These are phyloP conservation scores for Tolypocladium album DNA, from an alignment of 2,329 filamentous ascomycete species.

Conservation along the genomic window DNA sequence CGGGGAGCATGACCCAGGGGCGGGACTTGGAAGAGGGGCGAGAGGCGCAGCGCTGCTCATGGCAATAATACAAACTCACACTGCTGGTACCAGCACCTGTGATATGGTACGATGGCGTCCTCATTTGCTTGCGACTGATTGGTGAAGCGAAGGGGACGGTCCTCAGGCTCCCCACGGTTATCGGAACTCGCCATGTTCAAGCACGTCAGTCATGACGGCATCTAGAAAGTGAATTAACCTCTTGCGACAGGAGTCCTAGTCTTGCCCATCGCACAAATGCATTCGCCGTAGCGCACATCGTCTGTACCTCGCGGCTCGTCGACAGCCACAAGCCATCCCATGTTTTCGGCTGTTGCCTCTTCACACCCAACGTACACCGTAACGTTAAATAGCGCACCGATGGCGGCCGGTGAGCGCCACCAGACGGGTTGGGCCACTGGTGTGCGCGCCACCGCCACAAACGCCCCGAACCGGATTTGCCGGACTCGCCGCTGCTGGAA, in stretches of 20 bases:
- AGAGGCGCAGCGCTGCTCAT: too few species aligned
- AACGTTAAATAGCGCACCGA: neutral
- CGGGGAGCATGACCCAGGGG: too few species aligned
- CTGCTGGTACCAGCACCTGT: too few species aligned
- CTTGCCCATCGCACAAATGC: neutral
- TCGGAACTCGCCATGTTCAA: neutral
- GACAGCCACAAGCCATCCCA: neutral
- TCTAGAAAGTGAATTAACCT: neutral
- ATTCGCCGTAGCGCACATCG: neutral
- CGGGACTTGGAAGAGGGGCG: too few species aligned
- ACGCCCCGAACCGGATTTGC: neutral
- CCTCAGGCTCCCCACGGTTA: too few species aligned
- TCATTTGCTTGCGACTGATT: neutral
- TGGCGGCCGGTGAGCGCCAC: too few species aligned
- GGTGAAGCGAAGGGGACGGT: too few species aligned
- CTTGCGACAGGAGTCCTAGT: too few species aligned
- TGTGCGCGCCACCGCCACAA: neutral
- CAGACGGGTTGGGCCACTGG: neutral
- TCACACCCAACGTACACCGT: too few species aligned
- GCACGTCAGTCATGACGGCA: neutral
- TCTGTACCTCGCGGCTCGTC: neutral
- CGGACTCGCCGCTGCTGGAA: too few species aligned
- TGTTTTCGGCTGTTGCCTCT: neutral
- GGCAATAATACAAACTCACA: too few species aligned
- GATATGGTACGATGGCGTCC: neutral